phyloP scores from a whole-genome alignment of 306 rosid species.

The Vigna trinervia region DNA sequence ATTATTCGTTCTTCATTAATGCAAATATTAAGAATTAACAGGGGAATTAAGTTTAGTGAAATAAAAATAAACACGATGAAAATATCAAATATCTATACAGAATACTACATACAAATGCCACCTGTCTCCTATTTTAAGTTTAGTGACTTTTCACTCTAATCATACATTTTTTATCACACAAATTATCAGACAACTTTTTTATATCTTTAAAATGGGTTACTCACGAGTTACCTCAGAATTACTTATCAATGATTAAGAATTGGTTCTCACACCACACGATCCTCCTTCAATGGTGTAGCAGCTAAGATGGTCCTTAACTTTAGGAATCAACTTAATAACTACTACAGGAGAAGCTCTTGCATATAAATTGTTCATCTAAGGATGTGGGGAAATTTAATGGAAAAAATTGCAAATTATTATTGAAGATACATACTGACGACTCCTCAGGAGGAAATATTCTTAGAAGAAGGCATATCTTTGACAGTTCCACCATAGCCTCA shows the following conservation, averaged over 20 bases:
- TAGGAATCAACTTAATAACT: neutral
- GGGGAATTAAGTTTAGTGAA: too few species aligned
- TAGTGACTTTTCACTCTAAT: too few species aligned
- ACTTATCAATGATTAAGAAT: neutral
- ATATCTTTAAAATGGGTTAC: neutral
- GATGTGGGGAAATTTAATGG: neutral
- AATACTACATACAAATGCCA: too few species aligned
- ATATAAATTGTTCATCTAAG: constrained; percentile 11
- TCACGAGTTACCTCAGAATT: neutral
- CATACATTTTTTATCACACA: too few species aligned
- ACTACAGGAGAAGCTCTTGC: neutral
- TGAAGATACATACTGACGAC: constrained; percentile 69
- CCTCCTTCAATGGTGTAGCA: neutral
- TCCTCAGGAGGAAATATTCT: constrained; percentile 89
- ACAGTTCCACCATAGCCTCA: constrained; percentile 73
- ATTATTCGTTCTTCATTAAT: too few species aligned
- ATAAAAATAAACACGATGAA: too few species aligned
- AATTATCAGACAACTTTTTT: too few species aligned
- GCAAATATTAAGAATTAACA: too few species aligned
- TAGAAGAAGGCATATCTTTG: constrained; percentile 77
- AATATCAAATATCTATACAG: too few species aligned
- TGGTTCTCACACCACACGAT: neutral
- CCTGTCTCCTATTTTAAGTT: too few species aligned
- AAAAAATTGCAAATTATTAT: constrained; percentile 15
- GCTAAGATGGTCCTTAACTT: neutral